phyloP scores from a whole-genome alignment of 768 basidiomycete species.

The Mycena galericulata region DNA sequence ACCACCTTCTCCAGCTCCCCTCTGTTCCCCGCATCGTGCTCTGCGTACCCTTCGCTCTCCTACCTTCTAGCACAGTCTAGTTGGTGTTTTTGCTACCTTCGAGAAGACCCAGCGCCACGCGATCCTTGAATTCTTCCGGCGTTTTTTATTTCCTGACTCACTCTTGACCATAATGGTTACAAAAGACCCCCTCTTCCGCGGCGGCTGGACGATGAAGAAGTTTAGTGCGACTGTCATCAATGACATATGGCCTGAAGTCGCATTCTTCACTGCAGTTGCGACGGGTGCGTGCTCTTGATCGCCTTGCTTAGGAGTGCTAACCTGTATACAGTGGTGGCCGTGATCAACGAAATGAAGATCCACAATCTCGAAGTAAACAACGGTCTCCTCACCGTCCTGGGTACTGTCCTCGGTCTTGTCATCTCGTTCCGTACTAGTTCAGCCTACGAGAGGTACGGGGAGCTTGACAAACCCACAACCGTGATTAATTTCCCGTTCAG shows the following conservation, averaged over 20 bases:
- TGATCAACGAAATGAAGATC: slow-evolving; percentile 24
- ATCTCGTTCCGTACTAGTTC: slow-evolving; percentile 81
- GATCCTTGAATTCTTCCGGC: slow-evolving; percentile 26
- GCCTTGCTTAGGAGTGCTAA: background rate
- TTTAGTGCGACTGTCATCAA: slow-evolving; percentile 62
- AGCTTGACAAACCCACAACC: background rate
- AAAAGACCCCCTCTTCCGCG: slow-evolving; percentile 45
- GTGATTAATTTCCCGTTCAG: slow-evolving; percentile 42
- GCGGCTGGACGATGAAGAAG: slow-evolving; percentile 48
- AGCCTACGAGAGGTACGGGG: slow-evolving; percentile 70
- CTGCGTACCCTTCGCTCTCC: background rate
- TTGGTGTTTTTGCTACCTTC: slow-evolving; percentile 13
- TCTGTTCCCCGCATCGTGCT: slow-evolving; percentile 11
- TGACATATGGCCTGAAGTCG: slow-evolving; percentile 73
- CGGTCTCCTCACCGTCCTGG: slow-evolving; percentile 72
- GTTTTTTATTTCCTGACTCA: slow-evolving; percentile 15
- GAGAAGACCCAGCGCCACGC: slow-evolving; percentile 31
- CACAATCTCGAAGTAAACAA: slow-evolving; percentile 25
- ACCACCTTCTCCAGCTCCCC: background rate
- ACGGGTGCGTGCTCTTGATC: slow-evolving; percentile 54
- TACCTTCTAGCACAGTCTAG: slow-evolving; percentile 23
- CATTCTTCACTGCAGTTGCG: slow-evolving; percentile 72
- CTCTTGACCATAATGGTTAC: slow-evolving; percentile 37
- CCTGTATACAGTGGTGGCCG: slow-evolving; percentile 12
- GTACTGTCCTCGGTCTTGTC: slow-evolving; percentile 79